These are phyloP conservation scores for Malassezia arunalokei DNA, from an alignment of 1,284 basidiomycete genomes.

Conservation along the genomic window DNA sequence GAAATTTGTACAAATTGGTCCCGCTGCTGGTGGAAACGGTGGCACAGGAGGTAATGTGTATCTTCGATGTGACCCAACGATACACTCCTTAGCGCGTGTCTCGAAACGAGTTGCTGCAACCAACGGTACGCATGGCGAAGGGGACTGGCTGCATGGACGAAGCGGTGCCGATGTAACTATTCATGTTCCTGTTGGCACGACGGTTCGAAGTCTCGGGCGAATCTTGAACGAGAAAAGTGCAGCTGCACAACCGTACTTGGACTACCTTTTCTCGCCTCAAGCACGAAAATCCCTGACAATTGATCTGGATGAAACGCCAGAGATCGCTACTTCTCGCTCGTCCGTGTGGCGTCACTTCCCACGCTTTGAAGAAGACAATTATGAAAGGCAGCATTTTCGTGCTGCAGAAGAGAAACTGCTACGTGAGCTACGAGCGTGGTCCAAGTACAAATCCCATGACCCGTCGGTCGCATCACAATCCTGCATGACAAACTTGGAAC, in stretches of 20 bases:
- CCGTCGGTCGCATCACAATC: constrained; percentile 23
- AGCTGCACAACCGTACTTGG: constrained; percentile 24
- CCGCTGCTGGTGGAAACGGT: constrained; percentile 41
- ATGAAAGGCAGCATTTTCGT: constrained; percentile 30
- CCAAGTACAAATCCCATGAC: constrained; percentile 8
- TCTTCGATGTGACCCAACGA: constrained; percentile 25
- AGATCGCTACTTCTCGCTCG: constrained; percentile 24
- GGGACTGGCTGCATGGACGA: constrained; percentile 33
- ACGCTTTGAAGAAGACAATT: constrained; percentile 36
- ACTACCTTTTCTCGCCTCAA: constrained; percentile 17
- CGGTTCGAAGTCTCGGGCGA: constrained; percentile 26
- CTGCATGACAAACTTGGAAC: constrained; percentile 15
- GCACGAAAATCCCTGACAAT: constrained; percentile 6
- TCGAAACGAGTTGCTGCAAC: constrained; percentile 24
- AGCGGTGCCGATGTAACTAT: constrained; percentile 29
- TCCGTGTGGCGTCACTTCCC: constrained; percentile 43
- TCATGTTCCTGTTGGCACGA: constrained; percentile 42
- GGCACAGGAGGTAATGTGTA: constrained; percentile 38
- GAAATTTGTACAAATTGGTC: constrained; percentile 42
- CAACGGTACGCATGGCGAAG: constrained; percentile 37
- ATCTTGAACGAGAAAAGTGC: constrained; percentile 22
- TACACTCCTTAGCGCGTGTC: constrained; percentile 34
- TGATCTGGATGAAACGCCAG: constrained; percentile 18
- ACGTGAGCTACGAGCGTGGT: constrained; percentile 22
- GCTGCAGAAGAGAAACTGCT: constrained; percentile 32